These are phyloP conservation scores for Penicillium coprophilum DNA, from an alignment of 495 filamentous ascomycete genomes.

Conservation along the genomic window DNA sequence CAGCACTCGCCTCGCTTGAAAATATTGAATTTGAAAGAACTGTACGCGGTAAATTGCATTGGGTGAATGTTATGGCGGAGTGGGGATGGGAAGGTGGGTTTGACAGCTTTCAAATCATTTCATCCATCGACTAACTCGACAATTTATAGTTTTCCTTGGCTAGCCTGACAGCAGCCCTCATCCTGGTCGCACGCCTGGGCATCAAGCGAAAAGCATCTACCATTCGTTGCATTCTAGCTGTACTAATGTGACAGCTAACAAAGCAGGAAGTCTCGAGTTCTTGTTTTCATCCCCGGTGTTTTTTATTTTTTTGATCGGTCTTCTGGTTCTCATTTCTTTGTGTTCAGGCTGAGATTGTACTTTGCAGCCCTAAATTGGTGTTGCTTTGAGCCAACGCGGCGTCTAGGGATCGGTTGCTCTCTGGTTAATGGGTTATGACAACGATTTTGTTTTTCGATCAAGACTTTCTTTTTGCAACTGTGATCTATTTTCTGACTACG, in stretches of 20 bases:
- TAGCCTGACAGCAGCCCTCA: background rate
- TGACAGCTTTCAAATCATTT: background rate
- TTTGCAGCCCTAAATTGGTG: background rate
- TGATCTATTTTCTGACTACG: constrained; percentile 8
- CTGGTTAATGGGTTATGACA: constrained; percentile 6
- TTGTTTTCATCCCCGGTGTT: background rate
- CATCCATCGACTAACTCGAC: background rate
- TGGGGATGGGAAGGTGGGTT: constrained; percentile 74
- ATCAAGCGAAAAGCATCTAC: background rate
- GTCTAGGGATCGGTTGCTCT: background rate
- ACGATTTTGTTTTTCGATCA: background rate
- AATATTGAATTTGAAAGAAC: constrained; percentile 63
- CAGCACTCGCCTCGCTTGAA: constrained; percentile 39
- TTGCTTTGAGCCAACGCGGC: constrained; percentile 1
- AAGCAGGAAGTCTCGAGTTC: background rate
- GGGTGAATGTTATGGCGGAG: constrained; percentile 78
- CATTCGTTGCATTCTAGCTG: background rate
- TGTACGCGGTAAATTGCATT: constrained; percentile 67
- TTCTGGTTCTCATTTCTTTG: background rate
- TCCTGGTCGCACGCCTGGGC: background rate
- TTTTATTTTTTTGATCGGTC: too few relatives aligned
- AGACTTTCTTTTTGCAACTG: background rate
- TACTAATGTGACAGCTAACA: constrained; percentile 1
- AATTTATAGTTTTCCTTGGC: constrained; percentile 5
- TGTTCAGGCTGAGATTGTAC: background rate